Percentiles rank a stretch among this genome's conserved stretches.
These are phyloP conservation scores for Lanzia echinophila DNA, from an alignment of 2,329 filamentous ascomycete genomes.

Conservation along the genomic window DNA sequence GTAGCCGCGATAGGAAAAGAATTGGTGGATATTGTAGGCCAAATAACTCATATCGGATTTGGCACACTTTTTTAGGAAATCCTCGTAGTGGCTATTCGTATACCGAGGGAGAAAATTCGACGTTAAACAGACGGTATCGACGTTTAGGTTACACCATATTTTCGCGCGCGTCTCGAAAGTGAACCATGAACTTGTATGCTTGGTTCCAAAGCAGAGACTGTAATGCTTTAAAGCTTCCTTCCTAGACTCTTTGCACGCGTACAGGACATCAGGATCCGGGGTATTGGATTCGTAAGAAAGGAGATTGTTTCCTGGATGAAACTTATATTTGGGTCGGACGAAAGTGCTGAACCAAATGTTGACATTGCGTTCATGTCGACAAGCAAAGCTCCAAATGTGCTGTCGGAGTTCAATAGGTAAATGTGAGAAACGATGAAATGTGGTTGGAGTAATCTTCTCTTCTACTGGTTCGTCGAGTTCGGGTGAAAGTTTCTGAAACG, in stretches of 20 bases:
- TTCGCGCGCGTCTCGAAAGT: neutral
- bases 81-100: neutral
- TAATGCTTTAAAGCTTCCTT: slow-evolving; percentile 1
- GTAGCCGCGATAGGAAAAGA: neutral
- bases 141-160: neutral
- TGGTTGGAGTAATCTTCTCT: neutral
- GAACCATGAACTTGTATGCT: neutral
- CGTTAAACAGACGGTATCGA: slow-evolving; percentile 1
- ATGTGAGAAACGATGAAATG: neutral
- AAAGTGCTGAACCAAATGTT: neutral
- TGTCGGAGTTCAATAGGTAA: slow-evolving; percentile 2
- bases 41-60: neutral
- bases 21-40: slow-evolving; percentile 1
- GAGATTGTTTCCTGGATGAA: neutral
- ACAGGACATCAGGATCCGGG: neutral
- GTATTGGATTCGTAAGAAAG: neutral
- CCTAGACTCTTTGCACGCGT: slow-evolving; percentile 1
- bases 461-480: neutral
- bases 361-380: slow-evolving; percentile 1
- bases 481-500: slow-evolving; percentile 1
- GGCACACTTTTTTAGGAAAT: neutral
- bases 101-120: neutral
- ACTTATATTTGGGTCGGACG: neutral
- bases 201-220: neutral
- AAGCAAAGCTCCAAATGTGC: slow-evolving; percentile 1